Evolutionary conservation across 1,284 basidiomycete species (phyloP), one percentile per base, ranked within the genome.

Genomic region (Rhodotorula sp.): DNA sequence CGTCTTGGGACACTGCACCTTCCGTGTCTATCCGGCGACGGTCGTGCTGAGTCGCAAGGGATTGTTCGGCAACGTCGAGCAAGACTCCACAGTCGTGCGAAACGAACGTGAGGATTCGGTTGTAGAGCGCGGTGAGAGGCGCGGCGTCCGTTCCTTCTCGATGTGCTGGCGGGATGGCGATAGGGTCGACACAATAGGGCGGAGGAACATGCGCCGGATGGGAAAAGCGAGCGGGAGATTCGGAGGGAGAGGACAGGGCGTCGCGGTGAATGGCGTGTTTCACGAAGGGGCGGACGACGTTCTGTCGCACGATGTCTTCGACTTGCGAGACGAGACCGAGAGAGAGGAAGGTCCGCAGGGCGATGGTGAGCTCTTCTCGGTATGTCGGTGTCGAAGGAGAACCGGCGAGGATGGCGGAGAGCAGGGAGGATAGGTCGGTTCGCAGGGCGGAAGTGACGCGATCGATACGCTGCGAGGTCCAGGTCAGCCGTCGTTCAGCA

Each of bases 321-420:
- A 92, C 92, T 72, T 91, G 88, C 73, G 86, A 82, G 89, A 90
- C 92, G 20, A 91, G 85, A 28, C 87, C 86, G 58, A 96, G 83
- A 9, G 86, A 81, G 72, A 94, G 90, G 77, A 96, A 96, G 8
- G 90, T 90, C 62, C 86, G 83, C 46, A 97, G 62, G 5, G 74
- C 54, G 20, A 72, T 72, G 7, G 53, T 59, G 50, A 78, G 67
- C 20, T 70, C 63, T 40, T 75, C 68, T 28, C 67, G 69, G 57
- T 65, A 58, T 37, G 66, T n/a, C 8, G 52, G 13, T 7, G 71
- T 40, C 4, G 69, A 58, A 22, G 70, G 30, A 2, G 62, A 31
- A 30, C 62, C 58, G n/a, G 67, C 55, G 55, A 82, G 77, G 26
- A 81, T 87, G 2, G 83, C 81, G 5, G 86, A 84, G 76, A 95